These are phyloP conservation scores for Trametes coccinea DNA, from an alignment of 768 basidiomycete species.

Conservation along the genomic window DNA sequence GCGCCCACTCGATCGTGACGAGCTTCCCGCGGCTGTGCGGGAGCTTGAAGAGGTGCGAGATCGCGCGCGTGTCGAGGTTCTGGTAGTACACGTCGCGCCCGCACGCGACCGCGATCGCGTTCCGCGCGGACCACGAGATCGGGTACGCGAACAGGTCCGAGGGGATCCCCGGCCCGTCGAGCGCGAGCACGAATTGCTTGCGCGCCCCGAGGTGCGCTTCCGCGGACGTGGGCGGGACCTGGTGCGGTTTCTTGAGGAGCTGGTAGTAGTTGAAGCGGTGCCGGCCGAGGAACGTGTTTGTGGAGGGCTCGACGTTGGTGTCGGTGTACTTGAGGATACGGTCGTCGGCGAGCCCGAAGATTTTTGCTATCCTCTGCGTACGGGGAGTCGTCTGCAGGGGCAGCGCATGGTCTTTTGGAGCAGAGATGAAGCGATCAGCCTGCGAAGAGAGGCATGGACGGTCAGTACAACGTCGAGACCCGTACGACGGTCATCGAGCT, in stretches of 20 bases:
- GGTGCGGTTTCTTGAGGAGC: conserved; percentile 42
- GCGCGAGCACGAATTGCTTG: conserved; percentile 54
- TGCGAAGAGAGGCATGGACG: conserved; percentile 26
- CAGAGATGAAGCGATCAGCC: conserved; percentile 64
- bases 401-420: conserved; percentile 48
- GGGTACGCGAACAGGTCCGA: conserved; percentile 55
- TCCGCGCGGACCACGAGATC: conserved; percentile 60
- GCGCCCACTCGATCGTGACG: conserved; percentile 55
- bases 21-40: conserved; percentile 38
- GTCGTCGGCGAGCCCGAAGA: conserved; percentile 60
- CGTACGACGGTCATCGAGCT: too few relatives aligned
- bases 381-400: conserved; percentile 66
- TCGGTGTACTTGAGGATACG: conserved; percentile 56
- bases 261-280: conserved; percentile 54
- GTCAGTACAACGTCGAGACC: background rate
- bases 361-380: conserved; percentile 63
- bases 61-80: conserved; percentile 54
- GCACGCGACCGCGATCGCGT: conserved; percentile 65
- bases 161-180: conserved; percentile 67
- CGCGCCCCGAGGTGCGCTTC: conserved; percentile 56
- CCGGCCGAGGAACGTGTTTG: conserved; percentile 45
- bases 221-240: conserved; percentile 47
- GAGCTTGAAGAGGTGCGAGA: conserved; percentile 51
- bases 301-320: conserved; percentile 31
- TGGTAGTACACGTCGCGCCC: conserved; percentile 61